Conservation (phyloP, 306 rosid genomes). For the Quercus engelmannii region DNA sequence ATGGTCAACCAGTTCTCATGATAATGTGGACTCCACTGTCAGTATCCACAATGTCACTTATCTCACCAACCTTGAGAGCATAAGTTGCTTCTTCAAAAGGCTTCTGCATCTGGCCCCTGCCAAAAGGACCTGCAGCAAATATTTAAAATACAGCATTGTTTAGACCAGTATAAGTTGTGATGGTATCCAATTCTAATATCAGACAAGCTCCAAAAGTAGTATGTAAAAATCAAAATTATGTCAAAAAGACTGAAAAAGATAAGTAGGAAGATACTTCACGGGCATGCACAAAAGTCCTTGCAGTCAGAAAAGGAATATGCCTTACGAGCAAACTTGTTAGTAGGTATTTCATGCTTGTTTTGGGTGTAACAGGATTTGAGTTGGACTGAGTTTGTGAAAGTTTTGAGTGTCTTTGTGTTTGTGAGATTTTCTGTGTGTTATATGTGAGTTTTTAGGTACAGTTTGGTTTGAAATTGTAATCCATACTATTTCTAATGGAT, state of each 20-base stretch:
- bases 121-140: slow-evolving; percentile 72
- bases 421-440: too few relatives aligned
- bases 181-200: neutral
- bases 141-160: slow-evolving; percentile 1
- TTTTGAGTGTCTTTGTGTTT: too few relatives aligned
- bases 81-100: slow-evolving; percentile 87
- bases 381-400: too few relatives aligned
- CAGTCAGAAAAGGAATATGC: neutral
- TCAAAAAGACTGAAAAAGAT: neutral
- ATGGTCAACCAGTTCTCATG: slow-evolving; percentile 63
- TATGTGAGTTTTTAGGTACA: too few relatives aligned
- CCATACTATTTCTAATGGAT: too few relatives aligned
- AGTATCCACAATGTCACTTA: slow-evolving; percentile 87
- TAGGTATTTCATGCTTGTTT: neutral
- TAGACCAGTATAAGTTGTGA: neutral
- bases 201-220: neutral
- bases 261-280: neutral
- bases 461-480: too few relatives aligned
- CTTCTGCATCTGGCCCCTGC: slow-evolving; percentile 98
- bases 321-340: neutral
- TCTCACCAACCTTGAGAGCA: slow-evolving; percentile 77
- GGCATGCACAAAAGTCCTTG: neutral
- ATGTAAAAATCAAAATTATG: neutral
- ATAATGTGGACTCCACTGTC: slow-evolving; percentile 96
- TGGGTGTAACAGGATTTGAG: too few relatives aligned